Conservation (phyloP, 805 yeast species). For the Candida montana region DNA sequence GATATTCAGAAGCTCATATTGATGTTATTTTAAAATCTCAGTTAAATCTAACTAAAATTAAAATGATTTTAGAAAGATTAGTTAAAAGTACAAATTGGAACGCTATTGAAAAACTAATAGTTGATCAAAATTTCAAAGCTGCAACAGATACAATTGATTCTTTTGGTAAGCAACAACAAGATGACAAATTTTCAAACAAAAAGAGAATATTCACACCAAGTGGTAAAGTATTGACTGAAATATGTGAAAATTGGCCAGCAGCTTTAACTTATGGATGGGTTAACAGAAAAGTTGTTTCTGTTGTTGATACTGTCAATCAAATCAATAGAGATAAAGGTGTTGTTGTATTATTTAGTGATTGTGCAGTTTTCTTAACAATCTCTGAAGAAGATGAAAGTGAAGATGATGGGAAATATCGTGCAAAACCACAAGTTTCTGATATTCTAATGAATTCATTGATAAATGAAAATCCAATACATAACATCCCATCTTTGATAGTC, state of each 20-base stretch:
- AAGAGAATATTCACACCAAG: slow-evolving; percentile 83
- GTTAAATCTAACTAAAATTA: slow-evolving; percentile 64
- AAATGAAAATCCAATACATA: slow-evolving; percentile 72
- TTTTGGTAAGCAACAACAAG: slow-evolving; percentile 67
- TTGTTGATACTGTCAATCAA: slow-evolving; percentile 44
- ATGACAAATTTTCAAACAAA: slow-evolving; percentile 48
- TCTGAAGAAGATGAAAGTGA: slow-evolving; percentile 18
- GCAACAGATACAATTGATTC: slow-evolving; percentile 70
- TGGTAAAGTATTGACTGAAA: slow-evolving; percentile 79
- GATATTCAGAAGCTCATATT: slow-evolving; percentile 45
- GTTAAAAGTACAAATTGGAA: slow-evolving; percentile 43
- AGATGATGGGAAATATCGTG: slow-evolving; percentile 14
- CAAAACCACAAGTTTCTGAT: slow-evolving; percentile 63
- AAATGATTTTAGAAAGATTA: slow-evolving; percentile 61
- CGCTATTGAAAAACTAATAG: slow-evolving; percentile 22
- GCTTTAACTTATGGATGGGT: slow-evolving; percentile 88
- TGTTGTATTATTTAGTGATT: slow-evolving; percentile 77
- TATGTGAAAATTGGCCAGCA: slow-evolving; percentile 83
- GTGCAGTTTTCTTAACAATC: slow-evolving; percentile 55
- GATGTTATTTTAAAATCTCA: slow-evolving; percentile 64
- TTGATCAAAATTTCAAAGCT: slow-evolving; percentile 41
- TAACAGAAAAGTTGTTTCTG: slow-evolving; percentile 76
- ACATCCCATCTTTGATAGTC: slow-evolving; percentile 67
- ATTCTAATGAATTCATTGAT: slow-evolving; percentile 84
- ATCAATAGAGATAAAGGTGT: slow-evolving; percentile 39